Base-by-base conservation (phyloP, 148 eudicot species). In the Diospyros lotus region DNA sequence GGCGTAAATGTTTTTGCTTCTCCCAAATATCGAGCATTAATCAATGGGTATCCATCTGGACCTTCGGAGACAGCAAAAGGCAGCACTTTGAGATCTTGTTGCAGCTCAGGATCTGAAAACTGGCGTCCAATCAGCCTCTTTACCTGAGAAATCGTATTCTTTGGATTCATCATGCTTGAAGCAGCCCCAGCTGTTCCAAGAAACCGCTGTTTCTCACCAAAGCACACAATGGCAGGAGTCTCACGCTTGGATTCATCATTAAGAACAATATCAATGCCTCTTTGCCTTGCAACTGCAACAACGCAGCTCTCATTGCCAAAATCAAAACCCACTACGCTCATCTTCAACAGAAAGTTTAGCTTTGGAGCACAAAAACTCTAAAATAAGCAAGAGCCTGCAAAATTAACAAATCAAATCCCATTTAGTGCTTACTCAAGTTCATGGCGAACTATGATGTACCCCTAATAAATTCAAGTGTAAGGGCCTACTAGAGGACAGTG, bases 301-400 rank as follows among this genome's bases (percentile, higher is more conserved):
- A 94, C 98, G 46, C 97, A 78, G 65, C 87, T 94, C 88, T 94
- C 97, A 74, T 94, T 94, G 58, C 98, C 98, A 70, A 91, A 80
- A 79, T 94, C 98, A 82, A 94, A 88, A 68, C 98, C 98, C 11
- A 94, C 98, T 78, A 94, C 98, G 48, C 98, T 94, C 98, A 94
- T 94, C 74, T 79, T 91, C 76, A 38, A 6, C 28, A 5, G 50
- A n/a, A 66, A 66, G 8, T 43, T 56, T 66, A 15, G 17, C 50
- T 64, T 52, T 3, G 38, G n/a, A n/a, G 10, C 69, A 4, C 48
- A 51, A 10, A 15, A 9, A 40, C 61, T 28, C 56, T 45, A 39
- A 28, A 28, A 28, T 54, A 39, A 2, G 1, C 43, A 6, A 64
- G 63, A 12, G 58, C 69, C 69, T 63, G 40, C 28, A 41, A 9